These are phyloP conservation scores for Pyricularia sp. DNA, from an alignment of 2,329 filamentous ascomycete species.

Conservation along the genomic window DNA sequence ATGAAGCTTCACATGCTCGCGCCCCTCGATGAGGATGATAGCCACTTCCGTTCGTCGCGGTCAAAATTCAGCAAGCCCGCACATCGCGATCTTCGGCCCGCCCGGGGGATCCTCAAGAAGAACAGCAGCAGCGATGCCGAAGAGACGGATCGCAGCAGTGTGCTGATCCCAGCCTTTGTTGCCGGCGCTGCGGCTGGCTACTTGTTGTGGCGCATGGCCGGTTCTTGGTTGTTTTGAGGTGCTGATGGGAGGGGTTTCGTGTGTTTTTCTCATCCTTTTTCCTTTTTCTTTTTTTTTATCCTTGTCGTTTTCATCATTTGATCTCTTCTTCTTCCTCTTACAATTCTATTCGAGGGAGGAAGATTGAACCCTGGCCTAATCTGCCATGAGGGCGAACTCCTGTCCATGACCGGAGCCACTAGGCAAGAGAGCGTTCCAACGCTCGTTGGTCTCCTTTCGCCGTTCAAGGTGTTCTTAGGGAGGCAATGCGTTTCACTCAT, in stretches of 20 bases:
- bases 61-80: background rate
- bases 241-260: background rate
- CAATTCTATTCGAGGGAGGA: too few relatives aligned
- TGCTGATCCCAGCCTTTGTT: constrained; percentile 1
- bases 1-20: background rate
- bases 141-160: background rate
- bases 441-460: background rate
- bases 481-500: background rate
- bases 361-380: too few relatives aligned
- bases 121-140: background rate
- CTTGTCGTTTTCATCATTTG: too few relatives aligned
- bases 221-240: background rate
- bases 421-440: too few relatives aligned
- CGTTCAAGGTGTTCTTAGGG: background rate
- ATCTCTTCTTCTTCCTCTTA: too few relatives aligned
- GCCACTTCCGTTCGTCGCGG: background rate
- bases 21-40: background rate
- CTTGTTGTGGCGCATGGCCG: background rate
- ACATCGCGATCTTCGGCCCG: background rate
- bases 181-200: background rate
- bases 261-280: background rate
- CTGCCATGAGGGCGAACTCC: background rate
- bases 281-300: background rate
- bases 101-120: background rate
- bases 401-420: too few relatives aligned